Base-by-base conservation (phyloP, 1,284 basidiomycete genomes). In the Farysia itapuensis region DNA sequence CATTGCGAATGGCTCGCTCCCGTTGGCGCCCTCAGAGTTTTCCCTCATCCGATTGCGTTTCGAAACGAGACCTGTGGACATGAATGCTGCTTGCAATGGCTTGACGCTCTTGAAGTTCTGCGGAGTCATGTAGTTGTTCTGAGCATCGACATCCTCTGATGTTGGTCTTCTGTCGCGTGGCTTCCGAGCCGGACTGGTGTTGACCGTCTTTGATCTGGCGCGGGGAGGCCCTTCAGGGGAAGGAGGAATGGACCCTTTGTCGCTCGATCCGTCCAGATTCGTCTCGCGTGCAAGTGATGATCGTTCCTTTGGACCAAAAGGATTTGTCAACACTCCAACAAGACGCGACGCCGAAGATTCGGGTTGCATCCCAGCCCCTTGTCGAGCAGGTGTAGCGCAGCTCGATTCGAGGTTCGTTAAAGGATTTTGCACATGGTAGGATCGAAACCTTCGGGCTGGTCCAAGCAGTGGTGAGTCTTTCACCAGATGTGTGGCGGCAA, bases 21-120 rank as follows among this genome's bases (percentile, higher is more conserved):
- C 39, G n/a, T 52, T 47, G 4, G 43, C 51, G 12, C 44, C 52
- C 11, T 46, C 50, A 1, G 53, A 58, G 22, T 48, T 58, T 16
- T 58, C 60, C 19, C 60, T 45, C 2, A 43, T 39, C 8, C 54
- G 49, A 16, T 47, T 64, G 26, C 64, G 58, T 44, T 79, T 79
- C 21, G 74, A 77, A 23, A 79, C 71, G 25, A 79, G 71, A 0
- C 79, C 79, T 4, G 77, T 78, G 25, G 75, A 77, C 59, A 74
- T 67, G 68, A 79, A 79, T 4, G 78, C 78, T 4, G 78, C 75
- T 38, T 78, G 77, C 5, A 79, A 61, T 1, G 79, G 79, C 39
- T 75, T 70, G 49, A 78, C 78, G 39, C 78, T 75, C 49, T 77
- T 78, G 71, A 76, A 79, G 35, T 74, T 75, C 36, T 78, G 76